Evolutionary conservation across 2,329 filamentous ascomycete species (phyloP).

Genomic region (Pyrenophora teres): DNA sequence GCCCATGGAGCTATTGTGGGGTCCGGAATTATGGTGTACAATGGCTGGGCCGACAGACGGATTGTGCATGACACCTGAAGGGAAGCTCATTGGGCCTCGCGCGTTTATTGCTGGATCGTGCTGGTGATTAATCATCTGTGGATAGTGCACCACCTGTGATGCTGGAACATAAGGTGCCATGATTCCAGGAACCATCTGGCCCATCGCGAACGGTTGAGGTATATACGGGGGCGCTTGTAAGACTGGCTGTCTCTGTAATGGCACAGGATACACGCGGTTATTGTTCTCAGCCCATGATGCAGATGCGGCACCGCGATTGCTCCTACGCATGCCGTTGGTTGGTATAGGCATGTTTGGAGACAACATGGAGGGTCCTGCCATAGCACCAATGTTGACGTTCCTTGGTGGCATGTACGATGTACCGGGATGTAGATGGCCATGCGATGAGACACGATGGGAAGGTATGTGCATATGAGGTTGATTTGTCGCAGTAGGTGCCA

Average conservation of each 20-base stretch:
- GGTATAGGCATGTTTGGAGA: conserved; percentile 10
- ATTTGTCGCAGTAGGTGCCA: not conserved
- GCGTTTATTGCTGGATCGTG: conserved; percentile 14
- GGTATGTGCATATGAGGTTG: not conserved
- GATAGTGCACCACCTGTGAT: conserved; percentile 10
- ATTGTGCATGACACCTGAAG: conserved; percentile 11
- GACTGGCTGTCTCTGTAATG: conserved; percentile 21
- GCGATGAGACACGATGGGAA: not conserved
- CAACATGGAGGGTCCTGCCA: conserved; percentile 2
- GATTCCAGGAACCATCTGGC: conserved; percentile 9
- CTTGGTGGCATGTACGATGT: conserved; percentile 4
- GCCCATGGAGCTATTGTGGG: conserved; percentile 23
- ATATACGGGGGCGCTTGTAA: conserved; percentile 22
- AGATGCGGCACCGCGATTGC: conserved; percentile 17
- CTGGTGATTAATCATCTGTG: conserved; percentile 19
- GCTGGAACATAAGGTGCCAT: conserved; percentile 22
- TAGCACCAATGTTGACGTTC: conserved; percentile 1
- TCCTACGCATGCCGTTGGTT: conserved; percentile 16
- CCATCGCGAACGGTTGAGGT: conserved; percentile 16
- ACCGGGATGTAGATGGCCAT: conserved; percentile 2
- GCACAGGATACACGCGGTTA: conserved; percentile 17
- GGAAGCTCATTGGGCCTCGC: conserved; percentile 17
- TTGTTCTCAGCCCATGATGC: conserved; percentile 28
- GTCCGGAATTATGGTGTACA: conserved; percentile 11
- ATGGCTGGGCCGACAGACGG: conserved; percentile 20